These are phyloP conservation scores for Pterocarpus macrocarpus DNA, from an alignment of 306 rosid species.

Conservation along the genomic window DNA sequence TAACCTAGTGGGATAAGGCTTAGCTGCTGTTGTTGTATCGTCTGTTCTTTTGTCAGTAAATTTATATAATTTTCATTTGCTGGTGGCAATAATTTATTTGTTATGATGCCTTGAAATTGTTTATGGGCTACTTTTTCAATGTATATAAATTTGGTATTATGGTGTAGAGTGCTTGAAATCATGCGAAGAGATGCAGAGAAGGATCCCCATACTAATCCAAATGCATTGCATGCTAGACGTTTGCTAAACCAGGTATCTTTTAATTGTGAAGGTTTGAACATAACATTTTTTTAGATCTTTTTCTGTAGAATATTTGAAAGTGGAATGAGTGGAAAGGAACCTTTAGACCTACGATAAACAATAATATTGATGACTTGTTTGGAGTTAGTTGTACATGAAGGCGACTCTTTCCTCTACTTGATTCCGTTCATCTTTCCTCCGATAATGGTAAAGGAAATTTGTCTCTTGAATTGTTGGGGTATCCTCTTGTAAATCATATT, in stretches of 20 bases:
- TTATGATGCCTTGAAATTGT: constrained; percentile 1
- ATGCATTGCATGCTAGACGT: constrained; percentile 73
- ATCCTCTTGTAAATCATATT: no score
- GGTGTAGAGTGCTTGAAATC: constrained; percentile 89
- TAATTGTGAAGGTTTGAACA: constrained; percentile 1
- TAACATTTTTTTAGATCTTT: not conserved
- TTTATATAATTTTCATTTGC: not conserved
- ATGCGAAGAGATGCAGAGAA: constrained; percentile 78
- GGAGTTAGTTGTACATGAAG: not conserved
- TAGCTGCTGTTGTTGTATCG: no score
- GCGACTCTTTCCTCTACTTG: no score
- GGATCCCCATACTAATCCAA: constrained; percentile 77
- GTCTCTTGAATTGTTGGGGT: no score
- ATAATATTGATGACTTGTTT: constrained; percentile 26
- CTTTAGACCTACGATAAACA: constrained; percentile 20
- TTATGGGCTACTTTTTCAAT: no score
- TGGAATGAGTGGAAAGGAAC: not conserved
- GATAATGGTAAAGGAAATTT: no score
- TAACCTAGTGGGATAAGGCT: no score
- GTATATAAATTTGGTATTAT: constrained; percentile 22
- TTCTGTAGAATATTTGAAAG: constrained; percentile 22
- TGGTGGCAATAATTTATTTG: constrained; percentile 19
- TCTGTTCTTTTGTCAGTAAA: no score
- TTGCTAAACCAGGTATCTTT: constrained; percentile 78
- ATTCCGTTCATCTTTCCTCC: no score